Base-by-base conservation (phyloP, 768 basidiomycete species). In the Suillus sp. region DNA sequence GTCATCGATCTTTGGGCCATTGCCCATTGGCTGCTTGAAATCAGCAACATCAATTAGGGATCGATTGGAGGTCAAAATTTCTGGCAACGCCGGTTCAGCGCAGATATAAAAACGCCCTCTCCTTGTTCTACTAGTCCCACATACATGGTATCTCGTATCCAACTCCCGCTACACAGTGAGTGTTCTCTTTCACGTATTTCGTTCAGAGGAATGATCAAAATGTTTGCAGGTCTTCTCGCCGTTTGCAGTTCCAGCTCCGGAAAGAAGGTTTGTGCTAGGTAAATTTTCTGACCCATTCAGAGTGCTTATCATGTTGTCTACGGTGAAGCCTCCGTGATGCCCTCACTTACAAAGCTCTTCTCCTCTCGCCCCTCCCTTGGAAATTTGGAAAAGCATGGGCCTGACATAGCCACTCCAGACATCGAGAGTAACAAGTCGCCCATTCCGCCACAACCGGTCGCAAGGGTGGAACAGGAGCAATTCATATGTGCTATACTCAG, bases 401-500 rank as follows among this genome's bases (percentile, higher is more conserved):
- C 51, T n/a, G 51, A 53, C 11, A 53, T 34, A 53, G 20, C 30
- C 9, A n/a, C 30, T 34, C 20, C 20, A 34, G 20, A 13, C 20
- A n/a, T 20, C 2, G 20, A 34, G 20, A 53, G 30, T n/a, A 34
- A 7, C 20, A 53, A 53, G 51, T 53, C 30, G 9, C 30, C 51
- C 30, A 13, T 13, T 5, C 6, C 10, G 20, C 2, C 30, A 53
- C 30, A 32, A 53, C 20, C 20, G 11, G 20, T 34, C 10, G 32
- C 30, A n/a, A 53, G 10, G 32, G 30, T n/a, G 20, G 30, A n/a
- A 10, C 51, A 34, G 32, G 51, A 53, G 30, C 18, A 53, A 2
- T 10, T 53, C 32, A 34, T 53, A 9, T 32, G 32, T 11, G 61
- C 59, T 13, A 67, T 37, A n/a, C 66, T 74, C n/a, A 68, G 71